Conservation (phyloP, 257 asterid genomes). For the Galeopsis tetrahit region DNA sequence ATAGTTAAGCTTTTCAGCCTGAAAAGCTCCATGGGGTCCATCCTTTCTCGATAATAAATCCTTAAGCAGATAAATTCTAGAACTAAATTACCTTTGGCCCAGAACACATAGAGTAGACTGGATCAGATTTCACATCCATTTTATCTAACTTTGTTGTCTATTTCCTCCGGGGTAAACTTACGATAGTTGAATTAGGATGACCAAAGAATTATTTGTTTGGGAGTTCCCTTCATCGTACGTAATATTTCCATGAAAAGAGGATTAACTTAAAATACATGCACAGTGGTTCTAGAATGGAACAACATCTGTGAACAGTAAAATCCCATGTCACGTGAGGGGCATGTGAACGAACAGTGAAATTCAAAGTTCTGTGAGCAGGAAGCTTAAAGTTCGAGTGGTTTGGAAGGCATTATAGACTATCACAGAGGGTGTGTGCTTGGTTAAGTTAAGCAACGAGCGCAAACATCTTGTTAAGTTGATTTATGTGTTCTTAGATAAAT, state of each 20-base stretch:
- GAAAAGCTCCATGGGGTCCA: slow-evolving; percentile 22
- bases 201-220: slow-evolving; percentile 7
- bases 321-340: slow-evolving; percentile 1
- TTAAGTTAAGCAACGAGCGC: background rate
- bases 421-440: background rate
- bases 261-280: background rate
- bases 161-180: background rate
- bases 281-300: slow-evolving; percentile 11
- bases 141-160: slow-evolving; percentile 28
- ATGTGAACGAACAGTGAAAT: background rate
- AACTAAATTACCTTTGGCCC: slow-evolving; percentile 16
- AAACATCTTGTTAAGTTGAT: background rate
- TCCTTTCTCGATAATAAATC: slow-evolving; percentile 3
- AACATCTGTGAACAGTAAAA: background rate
- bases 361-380: background rate
- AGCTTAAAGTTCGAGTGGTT: background rate
- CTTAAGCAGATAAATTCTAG: slow-evolving; percentile 19
- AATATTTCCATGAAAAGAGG: background rate
- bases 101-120: slow-evolving; percentile 22
- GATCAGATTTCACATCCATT: slow-evolving; percentile 22
- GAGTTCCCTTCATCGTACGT: background rate
- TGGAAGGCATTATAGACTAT: background rate
- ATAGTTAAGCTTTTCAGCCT: slow-evolving; percentile 22
- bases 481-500: background rate
- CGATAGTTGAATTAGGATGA: slow-evolving; percentile 11